phyloP scores from a whole-genome alignment of 2,329 filamentous ascomycete genomes.

The Pestalotiopsis sp. region DNA sequence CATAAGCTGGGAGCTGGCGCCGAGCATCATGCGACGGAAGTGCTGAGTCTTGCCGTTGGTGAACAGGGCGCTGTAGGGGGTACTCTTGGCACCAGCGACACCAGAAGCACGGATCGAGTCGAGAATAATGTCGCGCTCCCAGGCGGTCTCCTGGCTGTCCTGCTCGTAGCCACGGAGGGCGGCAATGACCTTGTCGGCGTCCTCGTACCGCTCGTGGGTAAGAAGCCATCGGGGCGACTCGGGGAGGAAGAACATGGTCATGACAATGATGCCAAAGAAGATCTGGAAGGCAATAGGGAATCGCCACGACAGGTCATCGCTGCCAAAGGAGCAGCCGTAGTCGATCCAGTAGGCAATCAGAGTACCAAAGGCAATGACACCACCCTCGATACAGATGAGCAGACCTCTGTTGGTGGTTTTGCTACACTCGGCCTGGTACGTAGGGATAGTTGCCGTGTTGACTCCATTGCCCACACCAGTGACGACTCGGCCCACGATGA shows the following conservation, averaged over 20 bases:
- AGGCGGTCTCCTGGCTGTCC: constrained; percentile 57
- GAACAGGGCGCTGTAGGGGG: constrained; percentile 56
- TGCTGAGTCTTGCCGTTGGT: constrained; percentile 68
- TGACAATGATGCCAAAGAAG: constrained; percentile 45
- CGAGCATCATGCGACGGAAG: constrained; percentile 65
- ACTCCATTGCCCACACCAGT: constrained; percentile 58
- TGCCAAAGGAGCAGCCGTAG: constrained; percentile 49
- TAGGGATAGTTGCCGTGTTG: constrained; percentile 49
- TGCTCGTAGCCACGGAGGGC: constrained; percentile 44
- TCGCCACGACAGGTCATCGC: constrained; percentile 51
- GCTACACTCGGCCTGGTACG: constrained; percentile 50
- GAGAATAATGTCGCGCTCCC: constrained; percentile 63
- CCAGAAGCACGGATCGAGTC: constrained; percentile 64
- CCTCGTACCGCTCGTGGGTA: constrained; percentile 41
- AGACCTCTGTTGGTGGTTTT: constrained; percentile 46
- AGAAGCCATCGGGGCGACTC: constrained; percentile 18
- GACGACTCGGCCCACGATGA: constrained; percentile 51
- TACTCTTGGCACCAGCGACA: constrained; percentile 45
- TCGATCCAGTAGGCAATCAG: constrained; percentile 53
- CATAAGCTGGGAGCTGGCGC: constrained; percentile 61
- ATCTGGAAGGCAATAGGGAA: constrained; percentile 57
- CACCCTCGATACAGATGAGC: constrained; percentile 47
- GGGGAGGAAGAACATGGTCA: constrained; percentile 45
- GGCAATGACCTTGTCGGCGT: constrained; percentile 38
- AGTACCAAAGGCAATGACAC: constrained; percentile 47